These are phyloP conservation scores for Geum urbanum DNA, from an alignment of 306 rosid species.

Conservation along the genomic window DNA sequence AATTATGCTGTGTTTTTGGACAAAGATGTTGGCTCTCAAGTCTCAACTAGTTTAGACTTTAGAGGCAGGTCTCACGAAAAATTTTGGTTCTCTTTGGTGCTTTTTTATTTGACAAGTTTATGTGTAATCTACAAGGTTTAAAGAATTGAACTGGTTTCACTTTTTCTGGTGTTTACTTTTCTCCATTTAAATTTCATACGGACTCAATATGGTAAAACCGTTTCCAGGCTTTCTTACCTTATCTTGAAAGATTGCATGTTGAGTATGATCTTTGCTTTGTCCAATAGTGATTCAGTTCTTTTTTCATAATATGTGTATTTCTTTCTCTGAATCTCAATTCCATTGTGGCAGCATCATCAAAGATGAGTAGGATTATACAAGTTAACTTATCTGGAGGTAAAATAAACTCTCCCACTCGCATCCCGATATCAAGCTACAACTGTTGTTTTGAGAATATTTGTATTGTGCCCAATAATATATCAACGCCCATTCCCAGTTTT, in stretches of 20 bases:
- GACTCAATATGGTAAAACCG: background rate
- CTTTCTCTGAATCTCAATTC: slow-evolving; percentile 22
- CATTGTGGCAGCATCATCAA: slow-evolving; percentile 57
- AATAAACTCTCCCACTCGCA: background rate
- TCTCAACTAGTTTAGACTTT: background rate
- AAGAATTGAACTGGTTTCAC: background rate
- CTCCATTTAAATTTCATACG: background rate
- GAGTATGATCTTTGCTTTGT: too few species aligned
- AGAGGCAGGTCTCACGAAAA: background rate
- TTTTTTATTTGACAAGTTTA: background rate
- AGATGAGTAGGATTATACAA: slow-evolving; percentile 35
- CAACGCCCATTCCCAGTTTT: background rate
- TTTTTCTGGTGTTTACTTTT: background rate
- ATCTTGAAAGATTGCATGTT: too few species aligned
- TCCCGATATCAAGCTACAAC: background rate
- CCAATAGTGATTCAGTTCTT: too few species aligned
- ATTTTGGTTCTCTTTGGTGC: background rate
- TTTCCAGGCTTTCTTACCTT: too few species aligned
- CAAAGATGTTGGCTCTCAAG: background rate
- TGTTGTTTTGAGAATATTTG: background rate
- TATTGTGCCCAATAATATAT: background rate
- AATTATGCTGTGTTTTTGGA: background rate
- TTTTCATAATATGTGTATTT: background rate
- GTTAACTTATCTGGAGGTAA: slow-evolving; percentile 47
- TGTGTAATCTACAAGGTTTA: background rate